Evolutionary conservation across 768 basidiomycete genomes (phyloP), one percentile per base, ranked within the genome.

Genomic region (Mycena kentingensis): DNA sequence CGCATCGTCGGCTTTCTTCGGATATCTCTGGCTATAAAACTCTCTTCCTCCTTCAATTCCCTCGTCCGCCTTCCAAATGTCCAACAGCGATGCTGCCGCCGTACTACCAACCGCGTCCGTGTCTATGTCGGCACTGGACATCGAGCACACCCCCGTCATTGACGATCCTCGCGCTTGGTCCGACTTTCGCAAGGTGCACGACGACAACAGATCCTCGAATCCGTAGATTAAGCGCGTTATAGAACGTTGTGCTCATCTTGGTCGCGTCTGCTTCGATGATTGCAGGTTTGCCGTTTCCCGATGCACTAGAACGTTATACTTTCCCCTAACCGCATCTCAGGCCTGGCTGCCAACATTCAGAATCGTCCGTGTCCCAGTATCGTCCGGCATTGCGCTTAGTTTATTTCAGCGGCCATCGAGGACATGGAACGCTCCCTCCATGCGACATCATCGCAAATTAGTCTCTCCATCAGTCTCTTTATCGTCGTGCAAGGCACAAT

Each of bases 161-260:
- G 77, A 87, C 55, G 85, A 88, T 65, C 86, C 85, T 12, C 77
- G 83, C 44, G 62, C 70, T 52, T 88, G 85, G 85, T 78, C 80
- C 7, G 51, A 58, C 25, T 45, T 74, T 28, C 76, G 80, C 58
- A 87, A 88, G 75, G 85, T 80, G 45, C 25, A 37, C 37, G 18
- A 7, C 10, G 19, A 37, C 11, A 18, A 37, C 10, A 10, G 19
- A 37, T 37, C 37, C 26, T 10, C 37, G 41, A 29, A 21, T 43
- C 12, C 43, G 11, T 29, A 55, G 22, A 41, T 18, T 10, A 24
- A 32, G 36, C 46, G 21, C 46, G 29, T 29, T 34, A 19, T 34
- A 81, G 78, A 76, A 77, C 51, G 53, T 75, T 10, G 73, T 73
- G 21, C 68, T 84, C 46, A 43, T 66, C 7, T 72, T 82, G 34